Evolutionary conservation across 2,329 filamentous ascomycete genomes (phyloP).

Genomic region (Penicillium corylophilum): DNA sequence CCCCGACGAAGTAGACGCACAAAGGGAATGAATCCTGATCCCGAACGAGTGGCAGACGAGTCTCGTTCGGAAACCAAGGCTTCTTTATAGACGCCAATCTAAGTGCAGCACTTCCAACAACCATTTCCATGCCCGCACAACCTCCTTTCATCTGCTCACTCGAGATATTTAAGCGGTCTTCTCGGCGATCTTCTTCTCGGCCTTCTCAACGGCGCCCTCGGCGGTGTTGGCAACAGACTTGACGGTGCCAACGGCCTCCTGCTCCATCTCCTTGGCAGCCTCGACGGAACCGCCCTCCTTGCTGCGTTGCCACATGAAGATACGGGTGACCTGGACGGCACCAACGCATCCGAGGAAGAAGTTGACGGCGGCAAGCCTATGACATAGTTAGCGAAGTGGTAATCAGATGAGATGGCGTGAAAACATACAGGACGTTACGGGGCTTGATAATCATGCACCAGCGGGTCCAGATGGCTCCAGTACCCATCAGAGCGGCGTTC

Average conservation of each 20-base stretch:
- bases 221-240: conserved; percentile 33
- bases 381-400: background rate
- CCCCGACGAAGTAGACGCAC: conserved; percentile 3
- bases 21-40: background rate
- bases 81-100: conserved; percentile 12
- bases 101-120: conserved; percentile 3
- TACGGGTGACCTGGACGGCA: conserved; percentile 75
- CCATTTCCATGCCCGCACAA: conserved; percentile 2
- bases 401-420: conserved; percentile 3
- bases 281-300: conserved; percentile 51
- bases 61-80: background rate
- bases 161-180: conserved; percentile 19
- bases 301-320: conserved; percentile 61
- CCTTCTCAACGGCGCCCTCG: conserved; percentile 34
- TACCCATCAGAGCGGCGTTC: conserved; percentile 85
- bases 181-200: conserved; percentile 26
- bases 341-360: conserved; percentile 94
- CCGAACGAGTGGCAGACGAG: background rate
- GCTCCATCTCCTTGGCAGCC: conserved; percentile 40
- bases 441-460: conserved; percentile 99
- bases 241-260: conserved; percentile 37
- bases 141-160: background rate
- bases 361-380: conserved; percentile 87
- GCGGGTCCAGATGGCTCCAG: conserved; percentile 94
- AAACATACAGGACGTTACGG: conserved; percentile 76